Percentiles rank a stretch among this genome's conserved stretches.
Evolutionary conservation across 106 monocot species (phyloP).

Genomic region (Chionographis japonica): DNA sequence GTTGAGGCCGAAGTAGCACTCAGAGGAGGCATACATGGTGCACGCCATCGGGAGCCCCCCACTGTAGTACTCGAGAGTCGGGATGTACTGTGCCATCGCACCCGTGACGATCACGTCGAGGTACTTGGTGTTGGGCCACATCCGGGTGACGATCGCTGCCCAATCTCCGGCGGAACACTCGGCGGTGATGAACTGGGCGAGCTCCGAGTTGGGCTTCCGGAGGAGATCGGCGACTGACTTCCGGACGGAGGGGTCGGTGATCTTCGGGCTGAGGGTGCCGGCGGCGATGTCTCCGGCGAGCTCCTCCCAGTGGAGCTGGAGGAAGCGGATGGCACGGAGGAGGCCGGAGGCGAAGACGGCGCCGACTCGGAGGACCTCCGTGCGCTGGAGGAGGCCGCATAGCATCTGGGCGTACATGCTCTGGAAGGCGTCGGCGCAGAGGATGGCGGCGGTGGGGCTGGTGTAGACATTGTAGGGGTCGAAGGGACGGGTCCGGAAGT

Average conservation of each 20-base stretch:
- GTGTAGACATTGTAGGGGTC: constrained; percentile 63
- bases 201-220: constrained; percentile 15
- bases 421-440: constrained; percentile 61
- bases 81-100: constrained; percentile 80
- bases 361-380: constrained; percentile 46
- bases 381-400: constrained; percentile 48
- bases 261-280: constrained; percentile 21
- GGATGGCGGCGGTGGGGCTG: constrained; percentile 51
- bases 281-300: constrained; percentile 33
- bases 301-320: constrained; percentile 49
- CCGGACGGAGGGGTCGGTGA: constrained; percentile 34
- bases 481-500: constrained; percentile 47
- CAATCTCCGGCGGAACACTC: constrained; percentile 38
- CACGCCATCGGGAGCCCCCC: constrained; percentile 81
- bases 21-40: constrained; percentile 93
- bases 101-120: constrained; percentile 83
- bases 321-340: constrained; percentile 62
- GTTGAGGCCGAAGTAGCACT: constrained; percentile 92
- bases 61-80: constrained; percentile 74
- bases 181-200: constrained; percentile 26
- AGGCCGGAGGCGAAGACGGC: constrained; percentile 68
- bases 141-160: constrained; percentile 41
- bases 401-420: constrained; percentile 71
- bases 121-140: constrained; percentile 86
- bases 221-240: constrained; percentile 26